Conservation (phyloP, 805 yeast species). For the Kuraishia molischiana region DNA sequence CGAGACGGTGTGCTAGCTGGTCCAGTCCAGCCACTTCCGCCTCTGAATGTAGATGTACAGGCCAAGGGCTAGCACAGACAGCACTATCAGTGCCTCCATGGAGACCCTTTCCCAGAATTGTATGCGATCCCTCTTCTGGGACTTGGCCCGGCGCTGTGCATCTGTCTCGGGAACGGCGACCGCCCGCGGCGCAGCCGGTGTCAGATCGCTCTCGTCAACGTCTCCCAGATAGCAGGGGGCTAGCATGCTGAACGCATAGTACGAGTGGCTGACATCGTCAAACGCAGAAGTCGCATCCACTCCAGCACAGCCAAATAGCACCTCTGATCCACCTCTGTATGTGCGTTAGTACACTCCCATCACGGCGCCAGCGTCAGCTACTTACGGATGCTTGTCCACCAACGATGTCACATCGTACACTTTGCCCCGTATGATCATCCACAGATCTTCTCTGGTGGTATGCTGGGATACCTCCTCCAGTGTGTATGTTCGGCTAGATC, state of each 20-base stretch:
- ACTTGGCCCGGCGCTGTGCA: conserved; percentile 3
- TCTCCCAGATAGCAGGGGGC: conserved; percentile 74
- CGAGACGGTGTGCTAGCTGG: too few relatives aligned
- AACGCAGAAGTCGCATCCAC: conserved; percentile 64
- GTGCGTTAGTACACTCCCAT: neutral
- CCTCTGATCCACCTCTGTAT: conserved; percentile 66
- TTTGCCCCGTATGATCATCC: conserved; percentile 64
- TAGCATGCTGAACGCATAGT: conserved; percentile 76
- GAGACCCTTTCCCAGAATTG: conserved; percentile 6
- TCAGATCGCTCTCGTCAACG: conserved; percentile 48
- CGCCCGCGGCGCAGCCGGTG: neutral
- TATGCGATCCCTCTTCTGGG: conserved; percentile 4
- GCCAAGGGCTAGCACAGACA: conserved; percentile 16
- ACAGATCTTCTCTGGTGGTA: conserved; percentile 41
- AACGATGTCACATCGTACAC: conserved; percentile 56
- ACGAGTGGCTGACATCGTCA: conserved; percentile 68
- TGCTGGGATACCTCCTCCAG: conserved; percentile 37
- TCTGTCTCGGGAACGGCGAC: neutral
- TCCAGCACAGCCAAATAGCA: conserved; percentile 71
- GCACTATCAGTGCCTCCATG: conserved; percentile 8
- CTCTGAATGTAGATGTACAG: conserved; percentile 19
- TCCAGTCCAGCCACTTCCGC: conserved; percentile 18
- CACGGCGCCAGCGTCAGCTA: conserved; percentile 1
- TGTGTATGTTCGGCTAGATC: conserved; percentile 10
- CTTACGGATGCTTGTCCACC: conserved; percentile 48